These are phyloP conservation scores for Saccharomycopsis amapae DNA, from an alignment of 805 yeast genomes.

Conservation along the genomic window DNA sequence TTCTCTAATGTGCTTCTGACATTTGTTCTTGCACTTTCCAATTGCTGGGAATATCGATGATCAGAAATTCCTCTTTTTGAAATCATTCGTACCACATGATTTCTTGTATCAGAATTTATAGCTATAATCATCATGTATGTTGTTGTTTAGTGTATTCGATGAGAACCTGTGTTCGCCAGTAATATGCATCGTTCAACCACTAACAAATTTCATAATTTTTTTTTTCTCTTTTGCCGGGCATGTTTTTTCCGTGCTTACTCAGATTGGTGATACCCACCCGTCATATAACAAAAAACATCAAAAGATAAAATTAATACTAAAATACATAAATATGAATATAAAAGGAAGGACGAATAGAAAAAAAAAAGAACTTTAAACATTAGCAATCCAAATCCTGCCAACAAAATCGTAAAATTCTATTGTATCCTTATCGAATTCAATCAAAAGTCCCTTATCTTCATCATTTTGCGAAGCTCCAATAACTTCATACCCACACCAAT, in stretches of 20 bases:
- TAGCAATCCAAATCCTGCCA: conserved; percentile 32
- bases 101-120: not conserved
- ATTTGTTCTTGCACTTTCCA: conserved; percentile 15
- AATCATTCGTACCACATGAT: not conserved
- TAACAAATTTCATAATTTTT: no score
- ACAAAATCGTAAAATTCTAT: conserved; percentile 28
- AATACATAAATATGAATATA: conserved; percentile 2
- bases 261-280: no score
- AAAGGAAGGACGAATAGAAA: no score
- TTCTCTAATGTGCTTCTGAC: conserved; percentile 29
- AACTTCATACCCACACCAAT: conserved; percentile 53
- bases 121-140: not conserved
- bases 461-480: conserved; percentile 32
- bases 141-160: no score
- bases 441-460: conserved; percentile 23
- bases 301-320: no score
- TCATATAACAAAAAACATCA: no score
- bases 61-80: not conserved
- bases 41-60: conserved; percentile 6
- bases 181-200: no score
- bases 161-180: no score
- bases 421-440: conserved; percentile 22
- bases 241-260: no score
- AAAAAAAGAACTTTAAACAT: not conserved
- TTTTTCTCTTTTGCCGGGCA: no score